phyloP scores from a whole-genome alignment of 1,284 basidiomycete species.

The Sporisorium scitamineum region DNA sequence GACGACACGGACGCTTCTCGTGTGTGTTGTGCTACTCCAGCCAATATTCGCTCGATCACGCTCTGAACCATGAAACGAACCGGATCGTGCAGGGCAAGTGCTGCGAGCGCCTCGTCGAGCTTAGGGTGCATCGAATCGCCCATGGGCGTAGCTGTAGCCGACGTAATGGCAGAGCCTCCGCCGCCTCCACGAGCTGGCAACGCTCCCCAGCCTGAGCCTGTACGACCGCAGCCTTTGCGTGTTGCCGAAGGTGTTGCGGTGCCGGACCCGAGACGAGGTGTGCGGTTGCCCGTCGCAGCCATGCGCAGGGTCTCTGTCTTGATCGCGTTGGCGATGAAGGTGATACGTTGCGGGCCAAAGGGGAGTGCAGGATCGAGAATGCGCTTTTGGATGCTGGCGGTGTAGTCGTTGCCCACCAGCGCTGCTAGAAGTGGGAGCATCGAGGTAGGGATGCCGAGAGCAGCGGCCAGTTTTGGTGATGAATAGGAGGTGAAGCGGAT shows the following conservation, averaged over 20 bases:
- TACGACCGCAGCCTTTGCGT: conserved; percentile 30
- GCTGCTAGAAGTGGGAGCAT: conserved; percentile 60
- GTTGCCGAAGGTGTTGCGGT: conserved; percentile 32
- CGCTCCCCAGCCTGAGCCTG: conserved; percentile 19
- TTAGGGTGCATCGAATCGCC: conserved; percentile 37
- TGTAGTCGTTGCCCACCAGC: conserved; percentile 62
- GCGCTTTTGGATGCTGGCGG: conserved; percentile 39
- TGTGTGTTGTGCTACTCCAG: conserved; percentile 21
- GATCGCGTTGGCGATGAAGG: conserved; percentile 41
- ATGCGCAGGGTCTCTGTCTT: conserved; percentile 48
- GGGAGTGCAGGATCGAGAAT: conserved; percentile 53
- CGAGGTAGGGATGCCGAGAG: conserved; percentile 44
- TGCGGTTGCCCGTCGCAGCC: conserved; percentile 23
- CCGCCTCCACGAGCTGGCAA: conserved; percentile 15
- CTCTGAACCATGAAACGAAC: conserved; percentile 55
- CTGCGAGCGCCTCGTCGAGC: conserved; percentile 33
- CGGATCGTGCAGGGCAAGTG: conserved; percentile 46
- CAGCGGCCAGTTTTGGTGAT: conserved; percentile 45
- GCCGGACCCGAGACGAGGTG: conserved; percentile 18
- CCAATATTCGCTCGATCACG: conserved; percentile 44
- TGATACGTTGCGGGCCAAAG: conserved; percentile 38
- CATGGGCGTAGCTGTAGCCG: conserved; percentile 51
- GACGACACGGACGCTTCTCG: conserved; percentile 42
- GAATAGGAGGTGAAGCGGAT: conserved; percentile 54
- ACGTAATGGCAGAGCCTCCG: conserved; percentile 27